Evolutionary conservation across 176 grass and related monocot genomes (phyloP).

Genomic region (Saccharum spontaneum): DNA sequence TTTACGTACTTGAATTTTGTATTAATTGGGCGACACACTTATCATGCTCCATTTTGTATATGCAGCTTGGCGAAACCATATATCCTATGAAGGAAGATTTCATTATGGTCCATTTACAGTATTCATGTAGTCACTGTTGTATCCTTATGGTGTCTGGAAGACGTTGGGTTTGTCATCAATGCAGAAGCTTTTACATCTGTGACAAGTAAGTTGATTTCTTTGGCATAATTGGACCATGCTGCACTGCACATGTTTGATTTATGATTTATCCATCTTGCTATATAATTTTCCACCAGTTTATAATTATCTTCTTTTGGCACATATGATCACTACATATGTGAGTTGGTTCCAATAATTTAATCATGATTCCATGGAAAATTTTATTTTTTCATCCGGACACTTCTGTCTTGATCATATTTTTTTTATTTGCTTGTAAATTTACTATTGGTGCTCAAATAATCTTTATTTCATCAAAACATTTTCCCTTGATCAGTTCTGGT

Average conservation of each 20-base stretch:
- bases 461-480: background rate
- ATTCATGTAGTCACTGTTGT: slow-evolving; percentile 89
- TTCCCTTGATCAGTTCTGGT: background rate
- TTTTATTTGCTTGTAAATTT: background rate
- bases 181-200: slow-evolving; percentile 89
- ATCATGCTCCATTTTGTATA: slow-evolving; percentile 43
- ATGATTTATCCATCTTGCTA: slow-evolving; percentile 19
- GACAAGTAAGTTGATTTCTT: slow-evolving; percentile 70
- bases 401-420: background rate
- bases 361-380: background rate
- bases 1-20: slow-evolving; percentile 25
- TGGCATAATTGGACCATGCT: slow-evolving; percentile 5
- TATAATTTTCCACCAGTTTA: background rate
- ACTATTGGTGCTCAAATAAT: background rate
- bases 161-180: slow-evolving; percentile 89
- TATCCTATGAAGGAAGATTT: slow-evolving; percentile 99
- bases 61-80: slow-evolving; percentile 95
- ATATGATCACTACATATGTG: background rate
- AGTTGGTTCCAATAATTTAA: background rate
- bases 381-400: background rate
- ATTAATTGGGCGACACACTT: slow-evolving; percentile 21
- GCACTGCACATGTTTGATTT: slow-evolving; percentile 2
- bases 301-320: background rate
- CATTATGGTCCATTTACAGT: slow-evolving; percentile 98
- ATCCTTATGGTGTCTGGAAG: slow-evolving; percentile 86